phyloP scores from a whole-genome alignment of 2,329 filamentous ascomycete species.

The Fonsecaea monophora region DNA sequence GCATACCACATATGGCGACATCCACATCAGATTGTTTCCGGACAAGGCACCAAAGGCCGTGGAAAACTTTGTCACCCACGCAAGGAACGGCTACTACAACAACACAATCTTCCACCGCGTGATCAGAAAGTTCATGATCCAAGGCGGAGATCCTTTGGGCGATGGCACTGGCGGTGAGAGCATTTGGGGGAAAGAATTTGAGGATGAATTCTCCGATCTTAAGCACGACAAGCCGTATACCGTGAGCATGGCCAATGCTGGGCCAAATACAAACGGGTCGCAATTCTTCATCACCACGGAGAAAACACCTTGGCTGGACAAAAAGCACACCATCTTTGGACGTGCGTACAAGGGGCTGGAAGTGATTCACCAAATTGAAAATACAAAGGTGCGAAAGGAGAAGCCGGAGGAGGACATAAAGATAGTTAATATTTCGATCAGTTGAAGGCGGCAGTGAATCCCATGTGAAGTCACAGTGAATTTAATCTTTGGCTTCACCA shows the following conservation, averaged over 20 bases:
- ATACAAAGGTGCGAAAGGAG: slow-evolving; percentile 82
- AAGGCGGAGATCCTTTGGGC: slow-evolving; percentile 81
- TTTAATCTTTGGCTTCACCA: neutral
- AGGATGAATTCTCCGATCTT: slow-evolving; percentile 89
- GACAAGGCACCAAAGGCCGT: slow-evolving; percentile 92
- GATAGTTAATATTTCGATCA: slow-evolving; percentile 78
- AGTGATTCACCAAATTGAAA: slow-evolving; percentile 95
- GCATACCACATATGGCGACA: slow-evolving; percentile 93
- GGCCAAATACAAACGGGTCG: slow-evolving; percentile 90
- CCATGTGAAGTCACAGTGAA: neutral
- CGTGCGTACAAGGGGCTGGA: slow-evolving; percentile 88
- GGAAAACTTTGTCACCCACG: slow-evolving; percentile 95
- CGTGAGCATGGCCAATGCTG: slow-evolving; percentile 96
- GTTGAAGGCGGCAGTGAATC: slow-evolving; percentile 8
- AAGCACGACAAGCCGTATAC: slow-evolving; percentile 97
- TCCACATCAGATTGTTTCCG: slow-evolving; percentile 90
- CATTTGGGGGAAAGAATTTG: slow-evolving; percentile 91
- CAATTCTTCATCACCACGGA: slow-evolving; percentile 96
- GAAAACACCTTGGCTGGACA: slow-evolving; percentile 94
- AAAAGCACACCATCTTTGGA: slow-evolving; percentile 96
- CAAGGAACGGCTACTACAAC: slow-evolving; percentile 92
- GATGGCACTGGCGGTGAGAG: slow-evolving; percentile 90
- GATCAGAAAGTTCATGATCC: slow-evolving; percentile 99
- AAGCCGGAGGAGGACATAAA: slow-evolving; percentile 98
- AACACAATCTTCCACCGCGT: slow-evolving; percentile 96